Base-by-base conservation (phyloP, 768 basidiomycete genomes). In the Lactarius sanguifluus region DNA sequence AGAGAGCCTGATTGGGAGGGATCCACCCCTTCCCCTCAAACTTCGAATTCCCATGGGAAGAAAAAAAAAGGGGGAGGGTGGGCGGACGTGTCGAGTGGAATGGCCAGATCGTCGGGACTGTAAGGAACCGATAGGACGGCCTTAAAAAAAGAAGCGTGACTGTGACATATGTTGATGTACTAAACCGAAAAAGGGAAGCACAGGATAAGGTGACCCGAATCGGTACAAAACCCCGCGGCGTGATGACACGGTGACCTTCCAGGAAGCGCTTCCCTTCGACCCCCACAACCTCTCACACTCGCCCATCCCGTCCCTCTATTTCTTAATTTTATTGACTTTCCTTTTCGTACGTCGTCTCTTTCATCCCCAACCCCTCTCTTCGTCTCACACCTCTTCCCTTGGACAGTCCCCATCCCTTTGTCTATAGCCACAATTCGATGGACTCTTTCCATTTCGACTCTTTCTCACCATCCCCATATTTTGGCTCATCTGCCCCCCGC, bases 401-500 rank as follows among this genome's bases (percentile, higher is more conserved):
- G 57, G 59, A 60, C 63, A 65, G 59, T 58, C 69, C 15, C 59
- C 60, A n/a, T 38, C 30, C 38, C 23, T 65, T 62, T 61, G 45
- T 50, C 62, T 60, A 60, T 57, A 66, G 58, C 65, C 73, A 54
- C 43, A 52, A 59, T 66, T 68, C 71, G 68, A 82, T 82, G 81
- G 81, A 83, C 73, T 57, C 75, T 62, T 70, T 75, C 70, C 73
- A 74, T 50, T 90, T 88, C 76, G 86, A 88, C 79, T 76, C 79
- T 8, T 89, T 86, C 77, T 78, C 84, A 59, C 81, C 86, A 70
- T 67, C 66, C n/a, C 62, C 66, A 56, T 87, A 86, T 79, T 85
- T 86, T 64, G 86, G 88, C 79, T 82, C 86, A 68, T 88, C 88
- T 54, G 80, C 83, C 1, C 90, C 90, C 2, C 84, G 89, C 63